Evolutionary conservation across 1,284 basidiomycete species (phyloP), one percentile per base, ranked within the genome.

Genomic region (Cryptococcus sp.): DNA sequence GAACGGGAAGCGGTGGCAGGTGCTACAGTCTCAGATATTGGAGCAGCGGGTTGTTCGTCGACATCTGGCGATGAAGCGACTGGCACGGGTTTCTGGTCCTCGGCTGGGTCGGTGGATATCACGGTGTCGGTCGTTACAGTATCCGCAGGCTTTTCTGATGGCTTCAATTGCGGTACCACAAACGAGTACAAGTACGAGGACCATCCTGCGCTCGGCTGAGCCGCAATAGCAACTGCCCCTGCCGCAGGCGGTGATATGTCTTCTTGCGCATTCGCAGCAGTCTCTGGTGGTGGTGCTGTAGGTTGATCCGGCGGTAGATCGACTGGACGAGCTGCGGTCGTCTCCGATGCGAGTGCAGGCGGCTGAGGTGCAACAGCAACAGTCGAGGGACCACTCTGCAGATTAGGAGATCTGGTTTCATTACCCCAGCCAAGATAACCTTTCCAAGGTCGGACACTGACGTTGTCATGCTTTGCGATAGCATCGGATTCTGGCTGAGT

Each of bases 111-210:
- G 0, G 53, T 50, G 10, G 61, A 61, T 39, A 53, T 47, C 3
- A 66, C 57, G 2, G 47, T 11, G 25, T 50, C 51, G 16, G 19
- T n/a, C 15, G 16, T 16, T 35, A 35, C 31, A 10, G 8, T 10
- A 13, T 35, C 31, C 31, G 7, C 31, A 35, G 31, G 31, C 31
- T 35, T 35, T 35, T 35, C 31, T 35, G 31, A 35, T 8, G 31
- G 38, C 31, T 57, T 50, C 13, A 45, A 47, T 16, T 57, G 53
- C 39, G 58, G 60, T 38, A 69, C 54, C 35, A 70, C 65, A 23
- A 70, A 66, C 3, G 68, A 69, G 16, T 64, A 63, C 13, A 70
- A 50, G 47, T 70, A 70, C 15, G 67, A 57, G 8, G 65, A 66
- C 70, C 70, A 72, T 0, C 63, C 57, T 35, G 31, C 31, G 31